These are phyloP conservation scores for Hypoxylon rubiginosum DNA, from an alignment of 2,329 filamentous ascomycete species.

Conservation along the genomic window DNA sequence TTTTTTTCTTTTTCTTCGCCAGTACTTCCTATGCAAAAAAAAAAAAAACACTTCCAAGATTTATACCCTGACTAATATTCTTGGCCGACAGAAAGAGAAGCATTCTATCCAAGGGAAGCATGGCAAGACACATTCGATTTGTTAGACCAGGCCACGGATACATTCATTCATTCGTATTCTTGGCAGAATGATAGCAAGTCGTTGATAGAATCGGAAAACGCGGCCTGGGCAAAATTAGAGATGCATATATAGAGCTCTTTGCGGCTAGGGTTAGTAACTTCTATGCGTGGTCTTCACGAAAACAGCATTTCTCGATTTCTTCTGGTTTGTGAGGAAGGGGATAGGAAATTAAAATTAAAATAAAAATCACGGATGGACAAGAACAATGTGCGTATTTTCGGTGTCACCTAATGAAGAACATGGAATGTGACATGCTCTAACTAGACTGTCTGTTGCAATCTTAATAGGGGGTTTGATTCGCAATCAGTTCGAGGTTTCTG, in stretches of 20 bases:
- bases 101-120: slow-evolving; percentile 91
- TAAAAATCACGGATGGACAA: not conserved
- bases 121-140: slow-evolving; percentile 90
- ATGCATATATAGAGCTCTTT: slow-evolving; percentile 18
- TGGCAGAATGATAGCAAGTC: not conserved
- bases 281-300: slow-evolving; percentile 12
- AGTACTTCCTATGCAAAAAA: too few species aligned
- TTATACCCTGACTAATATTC: slow-evolving; percentile 20
- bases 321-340: not conserved
- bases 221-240: not conserved
- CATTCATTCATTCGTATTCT: not conserved
- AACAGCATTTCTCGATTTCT: not conserved
- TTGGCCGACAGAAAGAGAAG: slow-evolving; percentile 72
- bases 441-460: too few species aligned
- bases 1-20: slow-evolving; percentile 17
- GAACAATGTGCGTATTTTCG: not conserved
- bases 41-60: not conserved
- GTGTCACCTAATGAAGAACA: not conserved
- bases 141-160: slow-evolving; percentile 61
- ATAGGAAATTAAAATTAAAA: not conserved
- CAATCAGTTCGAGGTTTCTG: too few species aligned
- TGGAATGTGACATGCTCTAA: too few species aligned
- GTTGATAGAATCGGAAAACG: slow-evolving; percentile 2
- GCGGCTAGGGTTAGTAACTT: not conserved
- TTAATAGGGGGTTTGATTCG: too few species aligned